Conservation (phyloP, 169 alveolate species). For the Plasmodium fragile region DNA sequence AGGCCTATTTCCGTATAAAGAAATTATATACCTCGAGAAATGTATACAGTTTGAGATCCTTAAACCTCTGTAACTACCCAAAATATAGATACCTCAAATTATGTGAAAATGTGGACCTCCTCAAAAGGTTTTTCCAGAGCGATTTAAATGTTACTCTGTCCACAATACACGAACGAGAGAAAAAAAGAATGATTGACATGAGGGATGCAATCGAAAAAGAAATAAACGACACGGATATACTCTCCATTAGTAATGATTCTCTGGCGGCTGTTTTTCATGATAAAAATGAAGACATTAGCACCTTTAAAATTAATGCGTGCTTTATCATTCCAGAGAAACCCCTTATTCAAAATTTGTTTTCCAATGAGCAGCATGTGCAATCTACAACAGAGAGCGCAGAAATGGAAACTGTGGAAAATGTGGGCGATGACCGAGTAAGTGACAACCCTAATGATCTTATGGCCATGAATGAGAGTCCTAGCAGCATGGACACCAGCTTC, state of each 20-base stretch:
- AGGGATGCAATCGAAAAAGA: slow-evolving; percentile 14
- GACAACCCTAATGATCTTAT: neutral
- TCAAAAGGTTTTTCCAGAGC: slow-evolving; percentile 5
- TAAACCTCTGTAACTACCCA: neutral
- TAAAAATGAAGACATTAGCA: slow-evolving; percentile 22
- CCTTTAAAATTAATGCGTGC: slow-evolving; percentile 22
- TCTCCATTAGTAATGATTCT: slow-evolving; percentile 54
- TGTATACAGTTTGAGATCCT: neutral
- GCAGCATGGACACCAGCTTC: neutral
- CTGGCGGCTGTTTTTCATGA: slow-evolving; percentile 39
- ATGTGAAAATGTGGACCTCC: slow-evolving; percentile 36
- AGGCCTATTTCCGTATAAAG: slow-evolving; percentile 19
- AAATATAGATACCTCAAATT: slow-evolving; percentile 28
- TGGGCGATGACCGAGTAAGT: neutral
- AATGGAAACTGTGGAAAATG: neutral
- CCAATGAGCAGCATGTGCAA: neutral
- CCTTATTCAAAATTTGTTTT: slow-evolving; percentile 1
- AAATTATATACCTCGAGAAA: slow-evolving; percentile 18
- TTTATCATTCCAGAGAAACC: slow-evolving; percentile 8
- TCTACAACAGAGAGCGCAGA: neutral
- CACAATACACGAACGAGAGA: slow-evolving; percentile 18
- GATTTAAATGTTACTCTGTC: neutral
- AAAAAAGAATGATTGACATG: slow-evolving; percentile 21
- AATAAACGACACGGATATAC: neutral
- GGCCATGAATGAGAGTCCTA: neutral